Evolutionary conservation across 345 rosid species (phyloP).

Genomic region (Boechera divaricarpa): DNA sequence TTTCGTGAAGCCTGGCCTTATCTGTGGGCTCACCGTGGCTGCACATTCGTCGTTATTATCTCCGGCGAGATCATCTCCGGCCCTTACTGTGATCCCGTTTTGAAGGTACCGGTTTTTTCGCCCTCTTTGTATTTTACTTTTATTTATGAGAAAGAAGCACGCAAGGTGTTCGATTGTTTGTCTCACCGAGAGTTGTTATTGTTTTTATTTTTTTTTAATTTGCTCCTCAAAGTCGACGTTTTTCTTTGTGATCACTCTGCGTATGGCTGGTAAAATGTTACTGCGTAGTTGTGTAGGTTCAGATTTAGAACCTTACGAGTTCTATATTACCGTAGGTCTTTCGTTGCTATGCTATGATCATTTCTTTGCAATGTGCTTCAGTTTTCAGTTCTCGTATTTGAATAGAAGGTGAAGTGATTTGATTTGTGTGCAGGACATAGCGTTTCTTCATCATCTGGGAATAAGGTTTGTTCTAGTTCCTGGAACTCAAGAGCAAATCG

Average conservation of each 20-base stretch:
- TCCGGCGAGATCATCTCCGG: constrained; percentile 80
- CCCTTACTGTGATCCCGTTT: constrained; percentile 64
- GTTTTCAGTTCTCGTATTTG: not conserved
- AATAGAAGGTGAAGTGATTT: not conserved
- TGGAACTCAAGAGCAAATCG: constrained; percentile 86
- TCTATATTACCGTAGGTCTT: not conserved
- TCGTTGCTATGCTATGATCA: not conserved
- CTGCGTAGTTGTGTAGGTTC: too few relatives aligned
- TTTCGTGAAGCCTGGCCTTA: constrained; percentile 99
- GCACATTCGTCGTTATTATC: constrained; percentile 78
- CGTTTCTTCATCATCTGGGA: constrained; percentile 93
- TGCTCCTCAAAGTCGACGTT: too few relatives aligned
- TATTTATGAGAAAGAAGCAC: constrained; percentile 12
- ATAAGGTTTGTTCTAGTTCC: constrained; percentile 88
- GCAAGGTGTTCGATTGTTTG: constrained; percentile 24
- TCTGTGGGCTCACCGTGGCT: constrained; percentile 85
- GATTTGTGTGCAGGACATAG: constrained; percentile 79
- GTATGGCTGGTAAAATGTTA: too few relatives aligned
- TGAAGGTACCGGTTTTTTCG: constrained; percentile 57
- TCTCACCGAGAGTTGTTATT: not conserved
- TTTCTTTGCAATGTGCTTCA: constrained; percentile 6
- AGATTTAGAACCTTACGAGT: too few relatives aligned
- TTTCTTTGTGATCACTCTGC: too few relatives aligned
- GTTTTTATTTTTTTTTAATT: not conserved
- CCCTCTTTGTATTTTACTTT: not conserved